Percentiles rank a stretch among this genome's conserved stretches.
phyloP scores from a whole-genome alignment of 257 asterid species.

The Ilex asprella region DNA sequence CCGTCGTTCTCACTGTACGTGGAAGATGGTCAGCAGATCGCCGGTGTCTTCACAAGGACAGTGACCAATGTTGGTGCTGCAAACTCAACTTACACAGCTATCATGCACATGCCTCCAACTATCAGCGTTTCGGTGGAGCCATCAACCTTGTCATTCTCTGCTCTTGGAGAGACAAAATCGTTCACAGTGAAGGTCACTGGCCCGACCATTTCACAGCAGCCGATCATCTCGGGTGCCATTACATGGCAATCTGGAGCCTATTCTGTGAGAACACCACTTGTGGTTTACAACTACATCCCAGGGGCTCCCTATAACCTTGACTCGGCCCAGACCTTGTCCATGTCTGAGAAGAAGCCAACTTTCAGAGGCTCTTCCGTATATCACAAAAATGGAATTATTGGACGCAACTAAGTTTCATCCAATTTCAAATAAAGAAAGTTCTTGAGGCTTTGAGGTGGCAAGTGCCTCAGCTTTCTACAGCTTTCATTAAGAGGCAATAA shows the following conservation, averaged over 20 bases:
- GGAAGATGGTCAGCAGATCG: constrained; percentile 26
- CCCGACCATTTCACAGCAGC: constrained; percentile 38
- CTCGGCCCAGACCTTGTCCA: neutral
- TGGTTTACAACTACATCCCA: constrained; percentile 29
- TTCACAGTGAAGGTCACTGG: constrained; percentile 39
- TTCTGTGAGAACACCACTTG: constrained; percentile 42
- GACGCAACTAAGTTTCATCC: constrained; percentile 15
- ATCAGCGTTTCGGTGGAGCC: constrained; percentile 26
- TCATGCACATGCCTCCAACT: constrained; percentile 5
- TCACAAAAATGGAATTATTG: constrained; percentile 14
- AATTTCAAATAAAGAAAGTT: too few species aligned
- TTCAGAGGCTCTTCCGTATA: constrained; percentile 15
- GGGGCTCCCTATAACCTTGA: constrained; percentile 27
- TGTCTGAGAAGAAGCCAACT: neutral
- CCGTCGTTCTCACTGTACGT: constrained; percentile 42
- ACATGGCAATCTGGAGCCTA: constrained; percentile 38
- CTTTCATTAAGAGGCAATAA: too few species aligned
- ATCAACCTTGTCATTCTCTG: constrained; percentile 31
- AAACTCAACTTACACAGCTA: constrained; percentile 28
- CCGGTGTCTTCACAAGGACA: constrained; percentile 26
- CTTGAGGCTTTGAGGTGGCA: too few species aligned
- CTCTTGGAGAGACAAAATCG: constrained; percentile 37
- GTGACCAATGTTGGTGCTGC: constrained; percentile 41
- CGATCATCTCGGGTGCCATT: constrained; percentile 38
- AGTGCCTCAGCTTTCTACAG: too few species aligned